These are phyloP conservation scores for Flaveria floridana DNA, from an alignment of 140 eudicot species.

Conservation along the genomic window DNA sequence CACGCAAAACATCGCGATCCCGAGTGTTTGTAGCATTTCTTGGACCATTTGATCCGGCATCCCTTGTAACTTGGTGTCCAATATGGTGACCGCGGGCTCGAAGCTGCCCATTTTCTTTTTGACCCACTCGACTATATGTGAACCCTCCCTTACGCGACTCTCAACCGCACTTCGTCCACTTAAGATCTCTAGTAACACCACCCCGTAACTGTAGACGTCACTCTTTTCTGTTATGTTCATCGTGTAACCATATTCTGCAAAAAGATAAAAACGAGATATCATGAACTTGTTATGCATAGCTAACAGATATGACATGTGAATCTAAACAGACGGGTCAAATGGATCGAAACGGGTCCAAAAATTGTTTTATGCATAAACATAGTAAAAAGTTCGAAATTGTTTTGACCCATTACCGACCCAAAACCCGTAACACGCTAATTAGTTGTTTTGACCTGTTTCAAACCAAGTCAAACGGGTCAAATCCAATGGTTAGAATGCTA, in stretches of 20 bases:
- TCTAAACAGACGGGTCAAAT: neutral
- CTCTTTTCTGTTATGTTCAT: slow-evolving; percentile 97
- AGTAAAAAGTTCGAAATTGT: neutral
- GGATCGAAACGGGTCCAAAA: neutral
- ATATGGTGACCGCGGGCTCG: slow-evolving; percentile 74
- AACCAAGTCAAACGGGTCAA: neutral
- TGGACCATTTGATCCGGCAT: slow-evolving; percentile 88
- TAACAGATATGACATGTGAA: neutral
- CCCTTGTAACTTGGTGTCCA: slow-evolving; percentile 81
- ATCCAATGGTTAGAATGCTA: neutral
- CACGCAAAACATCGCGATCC: slow-evolving; percentile 93
- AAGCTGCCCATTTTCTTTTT: slow-evolving; percentile 96
- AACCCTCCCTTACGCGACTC: slow-evolving; percentile 67
- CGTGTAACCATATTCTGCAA: slow-evolving; percentile 91
- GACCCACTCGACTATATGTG: slow-evolving; percentile 94
- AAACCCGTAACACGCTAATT: neutral
- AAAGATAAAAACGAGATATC: neutral
- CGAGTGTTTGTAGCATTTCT: slow-evolving; percentile 95
- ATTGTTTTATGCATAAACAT: neutral
- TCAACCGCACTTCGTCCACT: slow-evolving; percentile 91
- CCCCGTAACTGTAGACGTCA: slow-evolving; percentile 93
- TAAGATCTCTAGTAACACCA: slow-evolving; percentile 76
- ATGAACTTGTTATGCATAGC: neutral
- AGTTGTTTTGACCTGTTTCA: neutral
- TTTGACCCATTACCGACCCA: slow-evolving; percentile 10